Evolutionary conservation across 2,329 filamentous ascomycete species (phyloP), one percentile per base, ranked within the genome.

Genomic region (Paecilomyces variotii): DNA sequence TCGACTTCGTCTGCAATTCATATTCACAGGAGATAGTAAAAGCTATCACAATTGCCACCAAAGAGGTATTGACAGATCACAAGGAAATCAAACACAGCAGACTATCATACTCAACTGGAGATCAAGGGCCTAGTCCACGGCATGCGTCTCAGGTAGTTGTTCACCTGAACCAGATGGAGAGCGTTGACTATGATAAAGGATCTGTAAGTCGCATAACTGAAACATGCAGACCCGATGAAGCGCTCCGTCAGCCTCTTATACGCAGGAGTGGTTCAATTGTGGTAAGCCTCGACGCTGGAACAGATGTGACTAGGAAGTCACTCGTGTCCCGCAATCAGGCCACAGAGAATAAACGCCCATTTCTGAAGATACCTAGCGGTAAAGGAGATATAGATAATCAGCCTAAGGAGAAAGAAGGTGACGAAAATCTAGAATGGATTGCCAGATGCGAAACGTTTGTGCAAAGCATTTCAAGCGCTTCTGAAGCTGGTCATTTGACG

Each of bases 21-120:
- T 60, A 64, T 30, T 27, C 64, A 19, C 35, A 12, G 5, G 61
- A 51, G 5, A 34, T 66, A 4, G 35, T 32, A 19, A 59, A 30
- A 25, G 25, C 27, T 9, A 56, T 65, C n/a, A 4, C 39, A 45
- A 9, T 7, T 19, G n/a, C 14, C n/a, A 14, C 9, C 4, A n/a
- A 19, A 45, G n/a, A 19, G n/a, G 9, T 14, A 14, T 4, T 45
- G n/a, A 32, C 30, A 32, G 7, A 45, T 45, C 2, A 19, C 14
- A 3, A 24, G 7, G 9, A 45, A 19, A 7, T 6, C n/a, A 19
- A 19, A n/a, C 4, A 32, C 7, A 10, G 30, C 30, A 7, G 2
- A n/a, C n/a, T 4, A 45, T 45, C 39, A 24, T 45, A 45, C 39
- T n/a, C 39, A 45, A 3, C 9, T 45, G 39, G 14, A 45, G 12